These are phyloP conservation scores for Metschnikowia cerradonensis DNA, from an alignment of 805 yeast species.

Conservation along the genomic window DNA sequence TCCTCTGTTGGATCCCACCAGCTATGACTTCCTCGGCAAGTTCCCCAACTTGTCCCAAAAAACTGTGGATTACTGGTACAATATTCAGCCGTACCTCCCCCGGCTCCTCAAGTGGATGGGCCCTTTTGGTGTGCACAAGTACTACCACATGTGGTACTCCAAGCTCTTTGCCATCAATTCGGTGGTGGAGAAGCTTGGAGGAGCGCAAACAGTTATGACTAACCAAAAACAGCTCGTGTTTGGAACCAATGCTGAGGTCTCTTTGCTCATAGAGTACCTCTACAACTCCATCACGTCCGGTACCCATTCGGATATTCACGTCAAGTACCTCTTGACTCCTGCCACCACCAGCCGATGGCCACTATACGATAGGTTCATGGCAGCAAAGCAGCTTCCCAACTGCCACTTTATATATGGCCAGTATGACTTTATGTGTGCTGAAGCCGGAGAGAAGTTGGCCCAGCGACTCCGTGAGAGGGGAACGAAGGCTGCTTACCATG, in stretches of 20 bases:
- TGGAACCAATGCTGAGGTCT: constrained; percentile 37
- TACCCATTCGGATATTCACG: constrained; percentile 36
- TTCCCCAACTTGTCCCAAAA: constrained; percentile 36
- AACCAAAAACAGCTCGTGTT: constrained; percentile 29
- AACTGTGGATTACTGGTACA: constrained; percentile 35
- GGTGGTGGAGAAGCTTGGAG: constrained; percentile 30
- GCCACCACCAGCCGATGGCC: constrained; percentile 65
- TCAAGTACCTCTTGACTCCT: constrained; percentile 50
- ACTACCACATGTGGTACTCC: constrained; percentile 39
- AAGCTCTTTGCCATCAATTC: constrained; percentile 39
- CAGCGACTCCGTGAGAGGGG: constrained; percentile 16
- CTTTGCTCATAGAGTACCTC: constrained; percentile 36
- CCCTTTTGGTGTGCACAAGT: constrained; percentile 37
- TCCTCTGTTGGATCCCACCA: constrained; percentile 34
- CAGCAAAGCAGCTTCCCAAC: constrained; percentile 16
- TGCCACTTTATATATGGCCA: constrained; percentile 60
- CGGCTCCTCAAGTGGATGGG: constrained; percentile 44
- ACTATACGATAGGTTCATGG: constrained; percentile 51
- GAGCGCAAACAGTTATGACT: constrained; percentile 19
- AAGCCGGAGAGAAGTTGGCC: constrained; percentile 45
- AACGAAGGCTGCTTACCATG: constrained; percentile 11
- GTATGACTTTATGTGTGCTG: constrained; percentile 68
- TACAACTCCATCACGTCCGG: constrained; percentile 40
- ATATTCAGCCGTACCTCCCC: constrained; percentile 43
- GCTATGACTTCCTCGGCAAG: constrained; percentile 45